Percentiles rank a stretch among this genome's conserved stretches.
Conservation (phyloP, 257 asterid species). For the Cruciata laevipes region DNA sequence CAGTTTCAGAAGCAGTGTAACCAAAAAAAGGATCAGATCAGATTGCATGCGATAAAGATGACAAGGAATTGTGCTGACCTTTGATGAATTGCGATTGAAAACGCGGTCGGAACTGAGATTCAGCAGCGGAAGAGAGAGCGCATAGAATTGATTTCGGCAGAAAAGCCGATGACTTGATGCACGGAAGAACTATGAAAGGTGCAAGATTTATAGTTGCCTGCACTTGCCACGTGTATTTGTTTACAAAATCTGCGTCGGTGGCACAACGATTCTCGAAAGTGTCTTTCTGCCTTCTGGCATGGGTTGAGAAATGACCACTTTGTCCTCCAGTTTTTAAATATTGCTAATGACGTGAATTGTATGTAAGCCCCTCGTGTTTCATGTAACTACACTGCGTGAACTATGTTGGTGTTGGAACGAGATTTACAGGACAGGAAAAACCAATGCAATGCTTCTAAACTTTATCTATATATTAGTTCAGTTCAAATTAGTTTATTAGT, state of each 20-base stretch:
- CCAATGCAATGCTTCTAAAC: no score
- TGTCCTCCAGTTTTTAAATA: not conserved
- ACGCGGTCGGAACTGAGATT: not conserved
- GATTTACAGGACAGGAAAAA: no score
- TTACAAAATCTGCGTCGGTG: slow-evolving; percentile 21
- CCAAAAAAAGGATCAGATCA: slow-evolving; percentile 22
- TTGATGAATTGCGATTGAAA: not conserved
- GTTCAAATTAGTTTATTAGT: no score
- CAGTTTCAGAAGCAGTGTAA: not conserved
- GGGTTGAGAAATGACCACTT: not conserved
- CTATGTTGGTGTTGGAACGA: no score
- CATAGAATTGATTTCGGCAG: not conserved
- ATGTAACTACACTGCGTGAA: not conserved
- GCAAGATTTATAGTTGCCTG: slow-evolving; percentile 10
- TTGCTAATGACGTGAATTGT: not conserved
- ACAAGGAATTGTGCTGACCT: slow-evolving; percentile 20
- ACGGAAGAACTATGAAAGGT: not conserved
- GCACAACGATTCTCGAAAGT: not conserved
- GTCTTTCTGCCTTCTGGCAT: not conserved
- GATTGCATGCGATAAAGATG: slow-evolving; percentile 7
- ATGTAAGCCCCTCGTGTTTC: not conserved
- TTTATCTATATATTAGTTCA: no score
- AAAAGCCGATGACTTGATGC: slow-evolving; percentile 5
- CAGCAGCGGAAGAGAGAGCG: not conserved
- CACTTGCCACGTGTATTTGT: not conserved